A percentile compares a stretch with the other conserved stretches of the same genome.
phyloP scores from a whole-genome alignment of 2,329 filamentous ascomycete genomes.

The Claviceps purpurea region DNA sequence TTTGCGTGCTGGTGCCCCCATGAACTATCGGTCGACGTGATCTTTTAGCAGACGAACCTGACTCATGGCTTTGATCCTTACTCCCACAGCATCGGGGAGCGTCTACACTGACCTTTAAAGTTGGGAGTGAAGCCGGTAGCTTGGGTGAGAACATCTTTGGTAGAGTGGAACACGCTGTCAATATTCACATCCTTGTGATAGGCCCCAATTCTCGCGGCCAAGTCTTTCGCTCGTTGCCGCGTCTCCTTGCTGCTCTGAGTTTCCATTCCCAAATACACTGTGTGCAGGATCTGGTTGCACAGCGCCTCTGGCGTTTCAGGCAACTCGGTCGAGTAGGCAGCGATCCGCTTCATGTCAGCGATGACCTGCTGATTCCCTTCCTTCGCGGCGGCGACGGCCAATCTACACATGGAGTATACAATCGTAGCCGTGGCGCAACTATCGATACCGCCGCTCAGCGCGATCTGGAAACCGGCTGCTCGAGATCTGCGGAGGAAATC shows the following conservation, averaged over 20 bases:
- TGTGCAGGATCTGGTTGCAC: conserved; percentile 22
- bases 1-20: conserved; percentile 44
- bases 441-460: conserved; percentile 43
- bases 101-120: conserved; percentile 40
- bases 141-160: conserved; percentile 43
- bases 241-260: conserved; percentile 50
- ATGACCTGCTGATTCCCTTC: conserved; percentile 15
- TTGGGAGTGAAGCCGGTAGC: conserved; percentile 39
- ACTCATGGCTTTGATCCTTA: not conserved
- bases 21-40: conserved; percentile 22
- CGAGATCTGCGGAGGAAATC: conserved; percentile 41
- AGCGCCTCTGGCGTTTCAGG: conserved; percentile 45
- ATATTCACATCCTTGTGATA: conserved; percentile 66
- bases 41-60: conserved; percentile 1
- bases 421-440: conserved; percentile 30
- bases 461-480: conserved; percentile 41
- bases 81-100: not conserved
- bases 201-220: conserved; percentile 49
- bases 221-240: conserved; percentile 47
- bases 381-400: conserved; percentile 39
- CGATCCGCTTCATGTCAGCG: conserved; percentile 13
- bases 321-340: conserved; percentile 22
- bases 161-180: conserved; percentile 35
- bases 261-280: conserved; percentile 51
- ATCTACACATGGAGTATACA: conserved; percentile 36